Evolutionary conservation across 1,284 basidiomycete species (phyloP).

Genomic region (Cryptococcus sp.): DNA sequence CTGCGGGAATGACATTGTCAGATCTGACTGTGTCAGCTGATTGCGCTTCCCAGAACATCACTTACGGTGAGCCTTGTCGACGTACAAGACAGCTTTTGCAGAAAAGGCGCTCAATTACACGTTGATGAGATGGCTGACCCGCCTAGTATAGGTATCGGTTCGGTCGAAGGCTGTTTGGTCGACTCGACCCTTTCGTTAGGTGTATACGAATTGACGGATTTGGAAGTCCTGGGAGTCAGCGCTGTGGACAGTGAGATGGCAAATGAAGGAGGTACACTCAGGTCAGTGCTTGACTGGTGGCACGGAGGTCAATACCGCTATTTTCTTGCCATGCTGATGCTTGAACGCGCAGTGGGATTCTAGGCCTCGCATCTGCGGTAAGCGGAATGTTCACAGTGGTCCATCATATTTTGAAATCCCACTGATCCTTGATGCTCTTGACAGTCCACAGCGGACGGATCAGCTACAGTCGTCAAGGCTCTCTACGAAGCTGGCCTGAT

Average conservation of each 20-base stretch:
- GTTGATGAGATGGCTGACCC: not conserved
- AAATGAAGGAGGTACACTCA: slow-evolving; percentile 4
- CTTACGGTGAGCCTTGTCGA: not conserved
- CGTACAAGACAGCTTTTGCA: no score
- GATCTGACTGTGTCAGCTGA: not conserved
- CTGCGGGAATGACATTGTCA: slow-evolving; percentile 9
- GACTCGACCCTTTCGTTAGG: slow-evolving; percentile 5
- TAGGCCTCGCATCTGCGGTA: slow-evolving; percentile 10
- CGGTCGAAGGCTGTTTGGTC: slow-evolving; percentile 10
- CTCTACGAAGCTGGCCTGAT: slow-evolving; percentile 9
- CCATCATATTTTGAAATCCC: not conserved
- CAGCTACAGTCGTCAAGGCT: slow-evolving; percentile 10
- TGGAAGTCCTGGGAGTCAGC: slow-evolving; percentile 10
- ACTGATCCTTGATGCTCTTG: not conserved
- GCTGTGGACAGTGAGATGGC: slow-evolving; percentile 4
- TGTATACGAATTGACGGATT: slow-evolving; percentile 6
- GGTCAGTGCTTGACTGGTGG: slow-evolving; percentile 1
- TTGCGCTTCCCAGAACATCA: slow-evolving; percentile 9
- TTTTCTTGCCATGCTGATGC: no score
- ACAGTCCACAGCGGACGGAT: slow-evolving; percentile 2
- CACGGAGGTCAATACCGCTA: not conserved
- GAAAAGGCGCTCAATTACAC: no score
- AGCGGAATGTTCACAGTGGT: not conserved
- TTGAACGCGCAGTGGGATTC: slow-evolving; percentile 3
- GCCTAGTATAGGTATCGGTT: slow-evolving; percentile 5